Base-by-base conservation (phyloP, 2,329 filamentous ascomycete genomes). In the Penicillium sp. region DNA sequence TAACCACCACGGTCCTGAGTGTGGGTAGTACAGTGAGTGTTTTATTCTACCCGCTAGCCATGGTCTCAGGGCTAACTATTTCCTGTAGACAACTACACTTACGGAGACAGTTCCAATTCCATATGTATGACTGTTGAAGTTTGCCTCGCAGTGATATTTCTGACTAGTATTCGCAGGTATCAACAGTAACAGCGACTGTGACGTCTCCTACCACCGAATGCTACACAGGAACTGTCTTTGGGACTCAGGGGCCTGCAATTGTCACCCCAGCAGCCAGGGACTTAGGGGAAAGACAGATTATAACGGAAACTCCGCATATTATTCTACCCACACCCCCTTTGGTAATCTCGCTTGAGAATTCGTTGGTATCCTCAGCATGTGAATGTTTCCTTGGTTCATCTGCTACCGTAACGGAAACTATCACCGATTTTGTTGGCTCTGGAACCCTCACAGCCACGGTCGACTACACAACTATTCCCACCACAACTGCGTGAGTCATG, bases 201-300 rank as follows among this genome's bases (percentile, higher is more conserved):
- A 55, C 52, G 5, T 55, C 52, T 11, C 52, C 52, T 7, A 55
- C 52, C 7, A 55, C 52, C 6, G 52, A 24, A 47, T 55, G 52
- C 35, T 55, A 55, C 33, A 18, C 52, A 1, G 52, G 45, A 5
- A 49, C 52, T 21, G n/a, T 28, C 8, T 49, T 40, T 49, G 52
- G 52, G 12, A 42, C 23, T 2, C 24, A 28, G 11, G 45, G 11
- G 28, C n/a, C 43, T 48, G 45, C 43, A 28, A 35, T 8, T n/a
- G 26, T 30, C n/a, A 55, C 52, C n/a, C n/a, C 43, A 9, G 52
- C 33, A 40, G 20, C 45, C 4, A 45, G 45, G 48, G 26, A 12
- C 16, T 21, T 12, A 23, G 26, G 30, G 28, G n/a, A 38, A 21
- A 55, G 24, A 23, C 52, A 48, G 26, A 6, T 40, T 6, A 21